Evolutionary conservation across 495 filamentous ascomycete species (phyloP).

Genomic region (Neurospora sp.): DNA sequence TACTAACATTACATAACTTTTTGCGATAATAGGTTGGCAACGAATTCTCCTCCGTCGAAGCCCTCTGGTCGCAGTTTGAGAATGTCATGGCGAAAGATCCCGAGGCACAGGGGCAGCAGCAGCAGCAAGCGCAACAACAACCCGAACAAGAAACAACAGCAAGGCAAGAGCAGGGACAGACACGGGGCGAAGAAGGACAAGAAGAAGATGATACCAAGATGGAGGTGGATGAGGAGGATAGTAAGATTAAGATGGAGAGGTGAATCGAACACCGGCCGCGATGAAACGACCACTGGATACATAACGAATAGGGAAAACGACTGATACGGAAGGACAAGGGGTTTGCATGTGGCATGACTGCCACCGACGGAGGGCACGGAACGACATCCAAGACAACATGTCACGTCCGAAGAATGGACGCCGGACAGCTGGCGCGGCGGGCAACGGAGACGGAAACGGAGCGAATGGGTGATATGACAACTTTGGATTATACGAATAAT

Average conservation of each 20-base stretch:
- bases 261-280: neutral
- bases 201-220: neutral
- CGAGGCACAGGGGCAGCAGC: conserved; percentile 35
- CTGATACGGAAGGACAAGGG: too few species aligned
- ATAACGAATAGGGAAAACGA: neutral
- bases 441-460: neutral
- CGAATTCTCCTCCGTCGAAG: conserved; percentile 93
- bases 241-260: neutral
- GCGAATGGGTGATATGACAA: neutral
- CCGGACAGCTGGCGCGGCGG: neutral
- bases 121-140: conserved; percentile 26
- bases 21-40: conserved; percentile 70
- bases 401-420: neutral
- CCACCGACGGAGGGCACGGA: neutral
- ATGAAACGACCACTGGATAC: too few species aligned
- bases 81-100: conserved; percentile 80
- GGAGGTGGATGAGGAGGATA: neutral
- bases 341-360: too few species aligned
- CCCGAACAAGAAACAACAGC: conserved; percentile 19
- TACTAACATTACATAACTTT: neutral
- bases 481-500: neutral
- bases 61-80: conserved; percentile 94
- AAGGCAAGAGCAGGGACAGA: conserved; percentile 23
- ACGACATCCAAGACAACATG: neutral
- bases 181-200: neutral